Conservation (phyloP, 495 filamentous ascomycete genomes). For the Pseudevernia furfuracea region DNA sequence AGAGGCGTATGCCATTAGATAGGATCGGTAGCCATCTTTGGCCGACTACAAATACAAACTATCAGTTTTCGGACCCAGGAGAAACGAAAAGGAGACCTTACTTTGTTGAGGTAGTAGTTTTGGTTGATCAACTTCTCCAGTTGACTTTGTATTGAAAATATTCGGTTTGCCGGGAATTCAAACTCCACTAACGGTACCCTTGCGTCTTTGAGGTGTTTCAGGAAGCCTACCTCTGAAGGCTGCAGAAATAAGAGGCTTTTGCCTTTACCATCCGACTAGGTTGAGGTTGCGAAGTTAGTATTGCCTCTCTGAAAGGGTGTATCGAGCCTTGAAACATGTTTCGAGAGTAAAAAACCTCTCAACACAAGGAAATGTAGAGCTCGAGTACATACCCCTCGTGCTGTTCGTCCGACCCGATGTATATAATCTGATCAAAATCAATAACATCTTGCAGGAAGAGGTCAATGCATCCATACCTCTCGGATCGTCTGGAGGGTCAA, state of each 20-base stretch:
- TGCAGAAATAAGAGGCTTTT: slow-evolving; percentile 84
- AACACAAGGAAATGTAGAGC: neutral
- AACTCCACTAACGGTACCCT: slow-evolving; percentile 92
- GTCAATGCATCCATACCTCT: neutral
- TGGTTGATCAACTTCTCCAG: slow-evolving; percentile 84
- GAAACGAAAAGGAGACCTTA: slow-evolving; percentile 26
- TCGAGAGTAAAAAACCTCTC: neutral
- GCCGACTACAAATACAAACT: slow-evolving; percentile 39
- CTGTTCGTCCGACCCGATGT: slow-evolving; percentile 92
- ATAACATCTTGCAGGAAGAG: neutral
- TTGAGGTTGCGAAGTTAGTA: neutral
- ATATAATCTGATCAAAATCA: slow-evolving; percentile 67
- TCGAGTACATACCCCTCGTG: slow-evolving; percentile 49
- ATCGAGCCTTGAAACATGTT: neutral
- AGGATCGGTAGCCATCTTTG: slow-evolving; percentile 69
- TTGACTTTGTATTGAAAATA: slow-evolving; percentile 90
- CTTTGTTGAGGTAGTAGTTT: slow-evolving; percentile 95
- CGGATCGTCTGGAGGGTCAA: slow-evolving; percentile 71
- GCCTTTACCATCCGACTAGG: slow-evolving; percentile 61
- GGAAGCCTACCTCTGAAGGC: slow-evolving; percentile 84
- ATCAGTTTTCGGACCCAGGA: slow-evolving; percentile 2
- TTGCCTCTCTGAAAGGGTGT: neutral
- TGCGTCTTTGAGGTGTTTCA: slow-evolving; percentile 85
- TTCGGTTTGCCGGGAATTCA: slow-evolving; percentile 85
- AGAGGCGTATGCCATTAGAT: slow-evolving; percentile 89